Evolutionary conservation across 2,329 filamentous ascomycete species (phyloP).

Genomic region (Bisporella sp.): DNA sequence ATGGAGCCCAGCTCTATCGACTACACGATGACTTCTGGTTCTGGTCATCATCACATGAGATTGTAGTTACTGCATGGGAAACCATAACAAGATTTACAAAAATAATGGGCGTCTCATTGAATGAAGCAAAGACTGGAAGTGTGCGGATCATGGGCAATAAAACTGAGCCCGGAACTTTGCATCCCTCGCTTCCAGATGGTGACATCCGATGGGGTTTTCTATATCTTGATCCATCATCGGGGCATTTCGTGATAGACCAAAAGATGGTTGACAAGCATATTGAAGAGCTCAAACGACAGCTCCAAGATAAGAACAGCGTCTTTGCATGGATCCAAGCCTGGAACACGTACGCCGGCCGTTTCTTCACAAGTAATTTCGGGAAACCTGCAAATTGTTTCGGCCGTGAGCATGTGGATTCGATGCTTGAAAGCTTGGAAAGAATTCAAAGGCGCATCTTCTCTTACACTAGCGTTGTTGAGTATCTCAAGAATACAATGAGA

Average conservation of each 20-base stretch:
- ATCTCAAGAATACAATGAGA: conserved; percentile 41
- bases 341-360: conserved; percentile 49
- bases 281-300: conserved; percentile 46
- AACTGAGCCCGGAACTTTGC: conserved; percentile 10
- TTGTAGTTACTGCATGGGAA: conserved; percentile 51
- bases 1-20: conserved; percentile 48
- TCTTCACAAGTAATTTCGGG: conserved; percentile 52
- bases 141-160: conserved; percentile 31
- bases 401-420: conserved; percentile 46
- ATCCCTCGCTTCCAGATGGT: conserved; percentile 38
- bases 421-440: conserved; percentile 41
- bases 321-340: conserved; percentile 54
- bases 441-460: conserved; percentile 46
- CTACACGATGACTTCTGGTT: conserved; percentile 64
- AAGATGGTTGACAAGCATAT: conserved; percentile 48
- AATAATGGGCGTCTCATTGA: conserved; percentile 50
- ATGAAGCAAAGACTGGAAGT: conserved; percentile 50
- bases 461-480: conserved; percentile 35
- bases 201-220: conserved; percentile 54
- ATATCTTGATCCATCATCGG: conserved; percentile 39
- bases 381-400: conserved; percentile 48
- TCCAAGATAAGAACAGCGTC: conserved; percentile 41
- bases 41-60: conserved; percentile 46
- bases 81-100: conserved; percentile 46
- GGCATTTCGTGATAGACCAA: conserved; percentile 48